Evolutionary conservation across 371 early-diverging fungal genomes (phyloP).

Genomic region (Zopfochytrium polystomum): DNA sequence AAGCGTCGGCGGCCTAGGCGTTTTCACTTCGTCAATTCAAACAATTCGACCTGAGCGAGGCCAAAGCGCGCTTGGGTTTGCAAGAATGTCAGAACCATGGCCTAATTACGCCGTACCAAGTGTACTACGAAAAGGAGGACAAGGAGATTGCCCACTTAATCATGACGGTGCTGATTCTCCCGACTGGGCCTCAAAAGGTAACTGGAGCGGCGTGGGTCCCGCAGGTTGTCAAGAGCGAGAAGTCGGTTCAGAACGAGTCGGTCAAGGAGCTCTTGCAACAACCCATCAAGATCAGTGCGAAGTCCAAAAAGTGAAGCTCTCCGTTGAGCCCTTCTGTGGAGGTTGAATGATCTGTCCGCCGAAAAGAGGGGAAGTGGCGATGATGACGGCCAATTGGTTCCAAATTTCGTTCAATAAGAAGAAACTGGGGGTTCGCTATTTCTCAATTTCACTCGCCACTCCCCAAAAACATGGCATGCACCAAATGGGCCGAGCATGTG

Average conservation of each 20-base stretch:
- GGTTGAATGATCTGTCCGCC: too few species aligned
- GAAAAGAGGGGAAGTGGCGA: too few species aligned
- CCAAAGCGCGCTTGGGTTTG: conserved; percentile 80
- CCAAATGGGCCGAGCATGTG: too few species aligned
- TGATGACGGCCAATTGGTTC: too few species aligned
- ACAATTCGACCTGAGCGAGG: too few species aligned
- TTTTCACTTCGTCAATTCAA: conserved; percentile 66
- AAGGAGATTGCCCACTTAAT: conserved; percentile 82
- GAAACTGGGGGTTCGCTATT: too few species aligned
- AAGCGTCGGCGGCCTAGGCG: too few species aligned
- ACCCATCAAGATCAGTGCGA: conserved; percentile 31
- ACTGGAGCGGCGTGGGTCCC: conserved; percentile 38
- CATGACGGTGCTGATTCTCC: conserved; percentile 77
- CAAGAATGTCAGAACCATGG: conserved; percentile 73
- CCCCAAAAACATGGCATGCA: too few species aligned
- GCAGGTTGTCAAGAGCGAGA: conserved; percentile 40
- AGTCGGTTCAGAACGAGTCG: conserved; percentile 33
- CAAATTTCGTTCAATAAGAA: too few species aligned
- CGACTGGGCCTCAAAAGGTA: conserved; percentile 57
- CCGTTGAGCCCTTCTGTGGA: too few species aligned
- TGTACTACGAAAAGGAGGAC: conserved; percentile 70
- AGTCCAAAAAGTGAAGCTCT: conserved; percentile 27
- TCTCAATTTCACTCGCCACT: too few species aligned
- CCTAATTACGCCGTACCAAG: conserved; percentile 71
- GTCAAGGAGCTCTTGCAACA: conserved; percentile 41